Evolutionary conservation across 345 rosid species (phyloP).

Genomic region (Cardamine resedifolia): DNA sequence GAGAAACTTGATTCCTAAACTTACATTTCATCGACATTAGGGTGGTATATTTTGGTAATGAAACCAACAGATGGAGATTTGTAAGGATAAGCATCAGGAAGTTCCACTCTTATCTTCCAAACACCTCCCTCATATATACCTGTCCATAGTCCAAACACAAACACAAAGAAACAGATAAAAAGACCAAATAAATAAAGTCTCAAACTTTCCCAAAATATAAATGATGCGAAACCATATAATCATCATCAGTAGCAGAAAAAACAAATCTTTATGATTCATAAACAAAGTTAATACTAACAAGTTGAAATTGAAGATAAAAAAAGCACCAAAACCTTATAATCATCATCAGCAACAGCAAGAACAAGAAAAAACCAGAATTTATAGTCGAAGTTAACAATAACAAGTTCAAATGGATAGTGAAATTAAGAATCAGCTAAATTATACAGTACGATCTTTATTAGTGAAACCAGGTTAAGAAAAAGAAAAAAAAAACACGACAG

Average conservation of each 20-base stretch:
- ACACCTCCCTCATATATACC: slow-evolving; percentile 89
- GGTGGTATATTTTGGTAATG: slow-evolving; percentile 92
- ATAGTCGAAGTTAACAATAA: neutral
- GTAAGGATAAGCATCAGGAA: slow-evolving; percentile 98
- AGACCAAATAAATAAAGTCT: neutral
- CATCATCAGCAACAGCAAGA: neutral
- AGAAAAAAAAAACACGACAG: neutral
- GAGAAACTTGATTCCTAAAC: slow-evolving; percentile 21
- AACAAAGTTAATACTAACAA: neutral
- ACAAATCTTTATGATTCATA: neutral
- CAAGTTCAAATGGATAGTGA: neutral
- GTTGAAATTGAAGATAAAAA: neutral
- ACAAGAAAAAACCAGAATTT: neutral
- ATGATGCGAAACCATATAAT: neutral
- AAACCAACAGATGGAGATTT: slow-evolving; percentile 97
- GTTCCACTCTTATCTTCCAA: slow-evolving; percentile 97
- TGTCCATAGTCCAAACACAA: slow-evolving; percentile 21
- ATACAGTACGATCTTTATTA: neutral
- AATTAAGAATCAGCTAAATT: neutral
- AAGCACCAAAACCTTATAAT: slow-evolving; percentile 1
- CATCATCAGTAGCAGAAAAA: neutral
- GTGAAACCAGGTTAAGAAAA: neutral
- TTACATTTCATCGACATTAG: slow-evolving; percentile 97
- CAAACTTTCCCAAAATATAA: neutral
- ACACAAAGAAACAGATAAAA: neutral